A percentile compares a stretch with the other conserved stretches of the same genome.
Evolutionary conservation across 2,329 filamentous ascomycete species (phyloP).

Genomic region (Zymoseptoria brevis): DNA sequence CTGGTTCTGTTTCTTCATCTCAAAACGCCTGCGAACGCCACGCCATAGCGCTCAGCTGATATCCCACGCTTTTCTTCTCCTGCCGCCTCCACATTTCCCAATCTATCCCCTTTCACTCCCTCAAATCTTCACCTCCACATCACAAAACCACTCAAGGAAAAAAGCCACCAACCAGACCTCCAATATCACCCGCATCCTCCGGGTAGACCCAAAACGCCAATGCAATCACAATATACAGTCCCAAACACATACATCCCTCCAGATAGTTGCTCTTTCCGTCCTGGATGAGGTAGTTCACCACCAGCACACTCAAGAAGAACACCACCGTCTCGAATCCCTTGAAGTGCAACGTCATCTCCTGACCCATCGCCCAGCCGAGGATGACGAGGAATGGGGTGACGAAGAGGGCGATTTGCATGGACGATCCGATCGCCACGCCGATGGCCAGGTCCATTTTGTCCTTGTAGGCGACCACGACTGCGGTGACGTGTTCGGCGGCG

Average conservation of each 20-base stretch:
- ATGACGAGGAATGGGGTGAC: slow-evolving; percentile 52
- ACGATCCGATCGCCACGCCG: slow-evolving; percentile 47
- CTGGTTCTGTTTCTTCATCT: too few species aligned
- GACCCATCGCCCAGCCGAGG: slow-evolving; percentile 47
- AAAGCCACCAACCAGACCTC: slow-evolving; percentile 10
- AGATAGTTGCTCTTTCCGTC: slow-evolving; percentile 83
- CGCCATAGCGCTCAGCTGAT: too few species aligned
- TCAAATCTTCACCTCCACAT: neutral
- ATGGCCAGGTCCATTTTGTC: slow-evolving; percentile 52
- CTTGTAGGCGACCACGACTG: slow-evolving; percentile 48
- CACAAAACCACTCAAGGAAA: slow-evolving; percentile 1
- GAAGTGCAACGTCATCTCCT: slow-evolving; percentile 64
- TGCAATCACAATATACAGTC: slow-evolving; percentile 52
- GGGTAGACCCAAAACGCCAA: slow-evolving; percentile 55
- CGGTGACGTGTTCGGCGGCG: slow-evolving; percentile 50
- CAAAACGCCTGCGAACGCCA: too few species aligned
- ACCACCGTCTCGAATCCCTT: slow-evolving; percentile 83
- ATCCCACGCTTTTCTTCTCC: too few species aligned
- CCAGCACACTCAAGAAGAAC: slow-evolving; percentile 74
- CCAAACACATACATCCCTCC: slow-evolving; percentile 59
- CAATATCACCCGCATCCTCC: slow-evolving; percentile 17
- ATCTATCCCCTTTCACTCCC: neutral
- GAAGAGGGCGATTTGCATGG: slow-evolving; percentile 50
- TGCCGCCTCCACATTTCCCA: too few species aligned
- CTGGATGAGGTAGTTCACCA: slow-evolving; percentile 80